Evolutionary conservation across 164 flowering plant species (phyloP), one percentile per base, ranked within the genome.

Genomic region (Sextonia rubra): DNA sequence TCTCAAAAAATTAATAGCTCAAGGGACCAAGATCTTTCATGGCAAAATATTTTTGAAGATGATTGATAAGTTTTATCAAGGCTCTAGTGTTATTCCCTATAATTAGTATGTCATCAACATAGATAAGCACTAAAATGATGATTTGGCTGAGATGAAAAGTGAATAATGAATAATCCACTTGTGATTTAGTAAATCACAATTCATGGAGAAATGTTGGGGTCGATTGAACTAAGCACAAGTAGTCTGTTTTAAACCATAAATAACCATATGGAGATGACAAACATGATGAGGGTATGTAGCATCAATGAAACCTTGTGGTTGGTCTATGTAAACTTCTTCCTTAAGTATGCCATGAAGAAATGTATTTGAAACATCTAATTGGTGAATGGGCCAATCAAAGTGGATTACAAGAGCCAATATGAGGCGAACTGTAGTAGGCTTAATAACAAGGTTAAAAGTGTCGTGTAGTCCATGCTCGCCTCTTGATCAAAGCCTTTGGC

Each of bases 171-270:
- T 11, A 14, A 58, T 76, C 61, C 0, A 61, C 52, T 2, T 24
- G 8, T 4, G 66, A 56, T 23, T 11, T 25, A 0, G 11, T 8
- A 37, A 56, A 76, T 0, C 71, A 32, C 2, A 56, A 7, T 0
- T 17, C 4, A 1, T 25, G 1, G 0, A 76, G 71, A 47, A 60
- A 67, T 0, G 27, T 4, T 0, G 25, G 18, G 1, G 71, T 15
- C n/a, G n/a, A 0, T 52, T 25, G 66, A 64, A 75, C 74, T 60
- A 70, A 14, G 71, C 71, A 11, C 71, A 24, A 3, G 67, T 71
- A 24, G 65, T 69, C 18, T 75, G 74, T n/a, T 71, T 65, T 0
- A 66, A 60, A 1, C 77, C 73, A 30, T 70, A 70, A 7, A 76
- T 0, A 4, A 61, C 74, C 12, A 65, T 71, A 12, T 26, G 64